Percentiles rank a stretch among this genome's conserved stretches.
Conservation (phyloP, 2,329 filamentous ascomycete species). For the Hysterium pulicare region DNA sequence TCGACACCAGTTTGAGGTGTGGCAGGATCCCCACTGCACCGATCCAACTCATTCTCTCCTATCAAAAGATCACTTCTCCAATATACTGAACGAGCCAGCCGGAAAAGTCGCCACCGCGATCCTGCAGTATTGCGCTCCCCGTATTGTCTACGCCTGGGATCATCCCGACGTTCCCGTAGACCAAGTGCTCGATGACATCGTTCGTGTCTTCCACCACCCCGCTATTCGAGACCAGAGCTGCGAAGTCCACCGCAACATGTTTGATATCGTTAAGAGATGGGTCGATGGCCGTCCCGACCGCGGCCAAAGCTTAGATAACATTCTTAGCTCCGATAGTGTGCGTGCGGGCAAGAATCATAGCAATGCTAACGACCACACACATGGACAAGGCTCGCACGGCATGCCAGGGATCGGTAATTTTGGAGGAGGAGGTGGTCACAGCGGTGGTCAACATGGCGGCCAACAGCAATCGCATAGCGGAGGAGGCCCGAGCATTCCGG, state of each 20-base stretch:
- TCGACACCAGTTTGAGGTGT: slow-evolving; percentile 51
- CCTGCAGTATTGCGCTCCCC: slow-evolving; percentile 81
- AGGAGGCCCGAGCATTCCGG: slow-evolving; percentile 18
- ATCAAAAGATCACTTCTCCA: slow-evolving; percentile 52
- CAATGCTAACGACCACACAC: slow-evolving; percentile 30
- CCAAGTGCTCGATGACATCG: slow-evolving; percentile 77
- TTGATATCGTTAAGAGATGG: slow-evolving; percentile 79
- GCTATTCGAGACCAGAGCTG: slow-evolving; percentile 70
- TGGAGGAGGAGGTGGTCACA: slow-evolving; percentile 11
- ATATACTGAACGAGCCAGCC: slow-evolving; percentile 49
- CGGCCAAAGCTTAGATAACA: slow-evolving; percentile 63
- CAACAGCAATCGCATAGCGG: slow-evolving; percentile 11
- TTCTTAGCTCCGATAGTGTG: slow-evolving; percentile 83
- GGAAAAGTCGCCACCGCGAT: slow-evolving; percentile 54
- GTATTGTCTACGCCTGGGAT: slow-evolving; percentile 90
- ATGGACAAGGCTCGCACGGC: slow-evolving; percentile 16
- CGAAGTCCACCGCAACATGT: slow-evolving; percentile 87
- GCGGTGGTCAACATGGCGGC: slow-evolving; percentile 12
- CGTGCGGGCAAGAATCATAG: slow-evolving; percentile 76
- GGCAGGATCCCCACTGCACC: slow-evolving; percentile 45
- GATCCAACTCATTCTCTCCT: slow-evolving; percentile 53
- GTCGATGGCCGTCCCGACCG: slow-evolving; percentile 66
- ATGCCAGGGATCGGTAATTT: too few relatives aligned
- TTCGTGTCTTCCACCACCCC: slow-evolving; percentile 87
- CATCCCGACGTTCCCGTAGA: slow-evolving; percentile 78